phyloP scores from a whole-genome alignment of 139 green algal species.

The Gonium pectorale region DNA sequence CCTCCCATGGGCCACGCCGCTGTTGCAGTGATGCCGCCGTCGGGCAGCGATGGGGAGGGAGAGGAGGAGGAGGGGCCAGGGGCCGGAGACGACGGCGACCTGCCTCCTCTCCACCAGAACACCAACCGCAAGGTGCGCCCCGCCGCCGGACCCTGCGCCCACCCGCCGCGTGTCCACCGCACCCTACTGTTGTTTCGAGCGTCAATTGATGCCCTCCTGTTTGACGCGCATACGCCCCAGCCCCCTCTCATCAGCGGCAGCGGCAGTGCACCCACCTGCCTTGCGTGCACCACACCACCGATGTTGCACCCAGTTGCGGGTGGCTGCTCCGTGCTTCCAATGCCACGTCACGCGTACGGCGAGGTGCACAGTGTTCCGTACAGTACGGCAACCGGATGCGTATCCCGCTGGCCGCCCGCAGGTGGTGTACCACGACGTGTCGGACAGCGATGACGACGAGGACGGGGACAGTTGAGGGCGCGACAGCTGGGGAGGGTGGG shows the following conservation, averaged over 20 bases:
- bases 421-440: constrained; percentile 44
- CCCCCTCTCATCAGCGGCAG: neutral
- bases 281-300: neutral
- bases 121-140: constrained; percentile 21
- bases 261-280: neutral
- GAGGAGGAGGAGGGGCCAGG: neutral
- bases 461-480: no score
- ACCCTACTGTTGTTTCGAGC: no score
- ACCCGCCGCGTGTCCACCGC: no score
- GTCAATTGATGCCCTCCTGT: no score
- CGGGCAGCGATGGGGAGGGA: neutral
- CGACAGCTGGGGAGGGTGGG: no score
- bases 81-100: neutral
- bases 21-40: constrained; percentile 32
- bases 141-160: no score
- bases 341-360: no score
- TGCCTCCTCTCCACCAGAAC: constrained; percentile 2
- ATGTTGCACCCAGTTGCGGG: neutral
- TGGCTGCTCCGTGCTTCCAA: no score
- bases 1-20: neutral
- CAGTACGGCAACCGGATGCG: neutral
- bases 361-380: neutral
- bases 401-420: neutral
- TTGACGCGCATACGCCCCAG: no score
- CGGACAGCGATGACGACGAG: constrained; percentile 17